phyloP scores from a whole-genome alignment of 306 rosid genomes.

The Malus fusca region DNA sequence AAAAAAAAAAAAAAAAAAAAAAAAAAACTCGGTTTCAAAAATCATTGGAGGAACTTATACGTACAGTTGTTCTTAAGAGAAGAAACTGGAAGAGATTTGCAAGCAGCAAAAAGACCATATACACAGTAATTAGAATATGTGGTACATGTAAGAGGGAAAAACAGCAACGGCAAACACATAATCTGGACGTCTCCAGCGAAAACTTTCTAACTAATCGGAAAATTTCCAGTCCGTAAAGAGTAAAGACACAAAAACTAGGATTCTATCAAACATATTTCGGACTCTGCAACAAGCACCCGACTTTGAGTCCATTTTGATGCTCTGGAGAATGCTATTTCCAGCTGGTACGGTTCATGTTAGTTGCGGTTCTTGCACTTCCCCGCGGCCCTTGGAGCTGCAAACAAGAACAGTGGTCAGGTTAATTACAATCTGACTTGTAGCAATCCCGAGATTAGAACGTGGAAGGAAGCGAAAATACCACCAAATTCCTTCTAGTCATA shows the following conservation, averaged over 20 bases:
- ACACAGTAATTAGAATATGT: slow-evolving; percentile 38
- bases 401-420: slow-evolving; percentile 6
- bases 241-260: slow-evolving; percentile 33
- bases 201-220: slow-evolving; percentile 28
- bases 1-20: not conserved
- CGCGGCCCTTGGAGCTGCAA: slow-evolving; percentile 85
- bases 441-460: not conserved
- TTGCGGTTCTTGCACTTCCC: slow-evolving; percentile 72
- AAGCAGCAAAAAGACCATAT: slow-evolving; percentile 40
- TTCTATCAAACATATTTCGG: slow-evolving; percentile 29
- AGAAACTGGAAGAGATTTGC: not conserved
- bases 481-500: not conserved
- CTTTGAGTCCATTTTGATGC: slow-evolving; percentile 30
- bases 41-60: not conserved
- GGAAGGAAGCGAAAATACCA: not conserved
- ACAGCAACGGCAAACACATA: slow-evolving; percentile 32
- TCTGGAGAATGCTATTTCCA: slow-evolving; percentile 13
- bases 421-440: not conserved
- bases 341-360: slow-evolving; percentile 26
- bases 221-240: slow-evolving; percentile 36
- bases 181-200: slow-evolving; percentile 33
- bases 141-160: slow-evolving; percentile 21
- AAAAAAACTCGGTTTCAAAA: not conserved
- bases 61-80: not conserved
- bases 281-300: slow-evolving; percentile 27